Conservation (phyloP, 1,284 basidiomycete genomes). For the Peniophora sp. region DNA sequence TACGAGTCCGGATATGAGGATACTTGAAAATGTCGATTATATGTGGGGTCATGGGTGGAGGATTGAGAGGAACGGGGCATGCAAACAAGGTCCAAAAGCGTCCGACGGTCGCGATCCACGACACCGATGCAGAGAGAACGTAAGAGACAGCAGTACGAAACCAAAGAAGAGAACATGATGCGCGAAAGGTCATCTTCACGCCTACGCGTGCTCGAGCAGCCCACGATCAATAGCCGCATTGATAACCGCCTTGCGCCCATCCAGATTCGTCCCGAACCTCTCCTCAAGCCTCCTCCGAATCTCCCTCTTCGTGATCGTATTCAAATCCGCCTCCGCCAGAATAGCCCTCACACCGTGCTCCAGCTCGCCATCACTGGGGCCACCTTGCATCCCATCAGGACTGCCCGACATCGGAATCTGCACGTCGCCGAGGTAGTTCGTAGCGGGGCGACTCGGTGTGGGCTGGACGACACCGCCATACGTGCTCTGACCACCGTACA, state of each 20-base stretch:
- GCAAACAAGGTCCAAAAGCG: no score
- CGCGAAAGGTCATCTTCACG: no score
- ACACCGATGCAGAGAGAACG: no score
- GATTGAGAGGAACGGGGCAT: no score
- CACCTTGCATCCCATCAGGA: constrained; percentile 27
- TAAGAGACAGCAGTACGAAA: no score
- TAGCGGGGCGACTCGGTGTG: constrained; percentile 57
- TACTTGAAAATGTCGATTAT: no score
- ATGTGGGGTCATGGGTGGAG: no score
- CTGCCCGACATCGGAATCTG: constrained; percentile 41
- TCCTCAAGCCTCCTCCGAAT: constrained; percentile 78
- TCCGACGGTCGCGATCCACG: no score
- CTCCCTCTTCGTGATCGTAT: constrained; percentile 84
- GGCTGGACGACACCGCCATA: constrained; percentile 38
- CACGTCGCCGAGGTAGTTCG: constrained; percentile 64
- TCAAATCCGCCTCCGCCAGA: constrained; percentile 72
- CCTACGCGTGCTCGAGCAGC: constrained; percentile 21
- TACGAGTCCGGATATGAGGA: no score
- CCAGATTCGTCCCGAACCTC: constrained; percentile 67
- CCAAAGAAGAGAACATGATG: no score
- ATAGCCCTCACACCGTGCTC: constrained; percentile 68
- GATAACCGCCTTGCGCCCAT: constrained; percentile 56
- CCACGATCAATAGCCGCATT: constrained; percentile 66
- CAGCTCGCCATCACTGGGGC: constrained; percentile 62
- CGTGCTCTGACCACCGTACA: background rate